Percentiles rank a stretch among this genome's conserved stretches.
phyloP scores from a whole-genome alignment of 768 basidiomycete species.

The Hygrophorus pudorinus region DNA sequence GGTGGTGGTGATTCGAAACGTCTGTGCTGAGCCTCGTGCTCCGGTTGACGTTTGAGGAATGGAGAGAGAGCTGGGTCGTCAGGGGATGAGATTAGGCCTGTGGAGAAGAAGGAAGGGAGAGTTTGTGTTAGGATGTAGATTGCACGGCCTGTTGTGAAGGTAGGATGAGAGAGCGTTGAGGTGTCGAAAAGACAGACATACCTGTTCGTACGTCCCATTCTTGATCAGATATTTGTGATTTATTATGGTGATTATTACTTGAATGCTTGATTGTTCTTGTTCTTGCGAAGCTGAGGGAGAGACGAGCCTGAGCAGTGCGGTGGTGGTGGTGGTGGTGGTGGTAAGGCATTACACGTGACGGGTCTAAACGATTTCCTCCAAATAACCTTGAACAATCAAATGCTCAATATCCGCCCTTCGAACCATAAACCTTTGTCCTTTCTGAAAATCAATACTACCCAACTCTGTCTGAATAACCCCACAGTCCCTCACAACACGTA shows the following conservation, averaged over 20 bases:
- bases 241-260: no score
- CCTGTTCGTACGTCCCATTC: constrained; percentile 79
- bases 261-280: constrained; percentile 9
- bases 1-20: no score
- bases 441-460: constrained; percentile 83
- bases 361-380: no score
- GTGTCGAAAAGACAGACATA: no score
- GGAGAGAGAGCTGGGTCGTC: no score
- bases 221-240: constrained; percentile 50
- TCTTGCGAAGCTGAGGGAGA: no score
- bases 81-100: constrained; percentile 52
- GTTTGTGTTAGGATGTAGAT: constrained; percentile 61
- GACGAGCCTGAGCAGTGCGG: no score
- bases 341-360: no score
- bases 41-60: no score
- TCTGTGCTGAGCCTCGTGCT: no score
- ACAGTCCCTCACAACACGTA: constrained; percentile 80
- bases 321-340: no score
- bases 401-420: constrained; percentile 86
- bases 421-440: constrained; percentile 86
- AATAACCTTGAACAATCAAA: constrained; percentile 85
- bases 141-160: constrained; percentile 44
- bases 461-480: constrained; percentile 89
- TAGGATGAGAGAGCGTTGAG: neutral
- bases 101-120: constrained; percentile 60